Evolutionary conservation across 306 rosid genomes (phyloP), one percentile per base, ranked within the genome.

Genomic region (Ormosia semicastrata): DNA sequence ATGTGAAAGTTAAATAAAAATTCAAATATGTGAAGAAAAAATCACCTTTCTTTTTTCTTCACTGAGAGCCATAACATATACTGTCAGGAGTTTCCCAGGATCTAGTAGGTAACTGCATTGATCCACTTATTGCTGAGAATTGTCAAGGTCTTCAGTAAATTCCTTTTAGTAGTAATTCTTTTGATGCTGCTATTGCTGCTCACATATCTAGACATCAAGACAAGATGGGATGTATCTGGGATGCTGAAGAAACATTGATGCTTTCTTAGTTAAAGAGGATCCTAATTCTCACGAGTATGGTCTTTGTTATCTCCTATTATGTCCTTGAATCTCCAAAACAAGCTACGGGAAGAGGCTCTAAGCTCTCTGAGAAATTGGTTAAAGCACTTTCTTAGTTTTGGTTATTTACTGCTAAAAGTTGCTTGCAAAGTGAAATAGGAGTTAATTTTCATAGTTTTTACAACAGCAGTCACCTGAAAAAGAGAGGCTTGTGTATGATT

Each of bases 31-130:
- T 76, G 10, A 33, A 60, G 75, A 24, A 24, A 24, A 41, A 43
- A 30, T 8, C 54, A 17, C 52, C 58, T 14, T 7, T 24, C 24
- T 57, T 14, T 12, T 49, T 63, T 43, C 41, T 75, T 62, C 75
- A 43, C 18, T 36, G 34, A 62, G 72, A 76, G 63, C 43, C 33
- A 44, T 75, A 69, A 30, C 82, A 54, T 34, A 29, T 95, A 39
- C 97, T 93, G 74, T 88, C 86, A 52, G 86, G 90, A 54, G 82
- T 78, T 33, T 81, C 97, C 74, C 92, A 88, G 67, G 91, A 88
- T 84, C 77, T 77, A 52, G 89, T 94, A 90, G n/a, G n/a, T n/a
- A n/a, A n/a, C n/a, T n/a, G n/a, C n/a, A n/a, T n/a, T n/a, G n/a
- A n/a, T n/a, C n/a, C n/a, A n/a, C n/a, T n/a, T n/a, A n/a, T n/a